Conservation (phyloP, 352 stramenopile genomes). For the Phytophthora capsici region DNA sequence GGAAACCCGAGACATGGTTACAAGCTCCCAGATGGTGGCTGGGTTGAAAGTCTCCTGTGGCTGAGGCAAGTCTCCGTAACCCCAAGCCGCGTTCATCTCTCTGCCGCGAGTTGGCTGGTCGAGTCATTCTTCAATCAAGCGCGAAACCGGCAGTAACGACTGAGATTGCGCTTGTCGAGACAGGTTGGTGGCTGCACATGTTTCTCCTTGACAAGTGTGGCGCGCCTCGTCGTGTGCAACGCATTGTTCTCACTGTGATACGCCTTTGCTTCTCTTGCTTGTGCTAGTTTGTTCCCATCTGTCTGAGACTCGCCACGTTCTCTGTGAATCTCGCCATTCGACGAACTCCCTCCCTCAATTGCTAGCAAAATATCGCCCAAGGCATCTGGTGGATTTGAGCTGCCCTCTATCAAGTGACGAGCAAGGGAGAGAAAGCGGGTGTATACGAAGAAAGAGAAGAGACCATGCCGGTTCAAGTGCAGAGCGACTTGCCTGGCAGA, state of each 20-base stretch:
- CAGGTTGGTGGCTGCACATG: conserved; percentile 34
- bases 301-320: conserved; percentile 14
- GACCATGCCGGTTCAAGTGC: conserved; percentile 38
- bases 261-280: background rate
- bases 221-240: conserved; percentile 16
- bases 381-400: conserved; percentile 30
- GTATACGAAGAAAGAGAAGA: conserved; percentile 15
- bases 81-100: conserved; percentile 28
- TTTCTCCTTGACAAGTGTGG: conserved; percentile 18
- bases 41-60: conserved; percentile 10
- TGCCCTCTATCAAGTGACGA: conserved; percentile 18
- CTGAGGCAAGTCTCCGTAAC: background rate
- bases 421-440: conserved; percentile 30
- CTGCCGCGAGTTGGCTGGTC: conserved; percentile 15
- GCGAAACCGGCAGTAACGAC: conserved; percentile 33
- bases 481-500: conserved; percentile 38
- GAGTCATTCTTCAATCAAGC: conserved; percentile 31
- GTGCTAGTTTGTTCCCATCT: conserved; percentile 26
- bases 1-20: conserved; percentile 30
- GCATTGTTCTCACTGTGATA: conserved; percentile 27
- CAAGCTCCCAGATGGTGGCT: conserved; percentile 25
- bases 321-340: conserved; percentile 17
- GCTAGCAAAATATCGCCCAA: background rate
- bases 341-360: conserved; percentile 4
- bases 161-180: conserved; percentile 30